These are phyloP conservation scores for Cercophora scortea DNA, from an alignment of 495 filamentous ascomycete genomes.

Conservation along the genomic window DNA sequence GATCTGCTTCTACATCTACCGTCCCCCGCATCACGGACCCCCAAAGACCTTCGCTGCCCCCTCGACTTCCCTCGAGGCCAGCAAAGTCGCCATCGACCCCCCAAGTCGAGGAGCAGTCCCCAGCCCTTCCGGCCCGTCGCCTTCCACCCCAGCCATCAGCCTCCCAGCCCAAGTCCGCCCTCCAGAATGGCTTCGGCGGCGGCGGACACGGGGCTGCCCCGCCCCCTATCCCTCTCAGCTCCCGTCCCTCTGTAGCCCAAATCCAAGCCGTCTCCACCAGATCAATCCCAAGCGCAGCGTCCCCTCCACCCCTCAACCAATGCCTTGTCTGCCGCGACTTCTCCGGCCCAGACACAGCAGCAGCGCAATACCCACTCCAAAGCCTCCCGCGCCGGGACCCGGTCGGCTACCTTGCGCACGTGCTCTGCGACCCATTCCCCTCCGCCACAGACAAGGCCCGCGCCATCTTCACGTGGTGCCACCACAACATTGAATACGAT, in stretches of 20 bases:
- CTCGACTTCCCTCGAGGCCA: constrained; percentile 34
- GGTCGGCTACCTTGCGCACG: constrained; percentile 61
- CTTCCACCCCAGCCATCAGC: constrained; percentile 32
- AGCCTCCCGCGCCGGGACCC: constrained; percentile 56
- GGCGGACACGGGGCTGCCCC: constrained; percentile 19
- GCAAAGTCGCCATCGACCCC: constrained; percentile 12
- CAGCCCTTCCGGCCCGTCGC: constrained; percentile 25
- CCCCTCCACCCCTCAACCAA: constrained; percentile 14
- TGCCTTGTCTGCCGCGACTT: constrained; percentile 88
- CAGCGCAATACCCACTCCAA: constrained; percentile 64
- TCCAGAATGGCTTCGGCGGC: constrained; percentile 14
- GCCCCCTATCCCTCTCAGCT: constrained; percentile 39
- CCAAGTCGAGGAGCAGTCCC: constrained; percentile 10
- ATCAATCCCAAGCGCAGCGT: not conserved
- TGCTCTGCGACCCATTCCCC: constrained; percentile 70
- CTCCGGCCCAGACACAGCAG: constrained; percentile 68
- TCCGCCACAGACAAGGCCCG: constrained; percentile 84
- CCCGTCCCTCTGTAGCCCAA: constrained; percentile 33
- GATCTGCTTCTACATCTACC: not conserved
- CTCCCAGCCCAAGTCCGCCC: constrained; percentile 13
- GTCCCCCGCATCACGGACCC: constrained; percentile 17
- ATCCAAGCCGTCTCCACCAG: constrained; percentile 32
- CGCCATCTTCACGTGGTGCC: constrained; percentile 88
- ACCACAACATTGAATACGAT: constrained; percentile 90
- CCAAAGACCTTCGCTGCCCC: constrained; percentile 28